These are phyloP conservation scores for Stephanodiscus minutulus DNA, from an alignment of 108 stramenopile genomes.

Conservation along the genomic window DNA sequence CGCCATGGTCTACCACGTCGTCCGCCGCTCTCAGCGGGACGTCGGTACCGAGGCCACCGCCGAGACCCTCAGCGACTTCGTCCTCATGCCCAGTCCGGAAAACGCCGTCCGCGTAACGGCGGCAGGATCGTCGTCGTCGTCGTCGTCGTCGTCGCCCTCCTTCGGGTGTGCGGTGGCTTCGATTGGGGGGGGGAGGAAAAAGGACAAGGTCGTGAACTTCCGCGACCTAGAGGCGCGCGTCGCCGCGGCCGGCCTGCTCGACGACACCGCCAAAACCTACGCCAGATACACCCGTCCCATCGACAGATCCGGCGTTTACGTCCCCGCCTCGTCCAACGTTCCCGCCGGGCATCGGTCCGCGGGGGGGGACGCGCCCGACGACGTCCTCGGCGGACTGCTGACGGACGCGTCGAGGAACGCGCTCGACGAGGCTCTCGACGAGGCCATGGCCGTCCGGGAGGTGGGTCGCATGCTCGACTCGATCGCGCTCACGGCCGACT, in stretches of 20 bases:
- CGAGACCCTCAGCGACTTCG: constrained; percentile 52
- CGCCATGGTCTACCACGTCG: constrained; percentile 74
- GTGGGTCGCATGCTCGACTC: constrained; percentile 78
- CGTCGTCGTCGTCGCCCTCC: background rate
- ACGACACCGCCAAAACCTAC: constrained; percentile 86
- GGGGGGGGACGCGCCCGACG: too few relatives aligned
- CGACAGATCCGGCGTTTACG: constrained; percentile 55
- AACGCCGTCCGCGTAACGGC: constrained; percentile 20
- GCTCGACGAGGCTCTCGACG: constrained; percentile 46
- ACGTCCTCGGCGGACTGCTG: constrained; percentile 14
- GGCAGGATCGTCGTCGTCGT: background rate
- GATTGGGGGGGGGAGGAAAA: background rate
- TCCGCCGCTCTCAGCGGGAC: constrained; percentile 86
- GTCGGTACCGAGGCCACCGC: constrained; percentile 64
- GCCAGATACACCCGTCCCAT: constrained; percentile 88
- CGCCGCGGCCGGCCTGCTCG: constrained; percentile 62
- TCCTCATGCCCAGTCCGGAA: constrained; percentile 70
- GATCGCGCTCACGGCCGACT: constrained; percentile 86
- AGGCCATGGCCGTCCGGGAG: constrained; percentile 69
- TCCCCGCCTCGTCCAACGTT: constrained; percentile 7
- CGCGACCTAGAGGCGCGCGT: constrained; percentile 19
- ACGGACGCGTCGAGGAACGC: constrained; percentile 52
- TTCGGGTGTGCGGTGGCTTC: too few relatives aligned
- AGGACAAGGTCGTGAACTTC: constrained; percentile 13
- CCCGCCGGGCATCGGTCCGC: too few relatives aligned